phyloP scores from a whole-genome alignment of 345 rosid species.

The Pistacia atlantica region DNA sequence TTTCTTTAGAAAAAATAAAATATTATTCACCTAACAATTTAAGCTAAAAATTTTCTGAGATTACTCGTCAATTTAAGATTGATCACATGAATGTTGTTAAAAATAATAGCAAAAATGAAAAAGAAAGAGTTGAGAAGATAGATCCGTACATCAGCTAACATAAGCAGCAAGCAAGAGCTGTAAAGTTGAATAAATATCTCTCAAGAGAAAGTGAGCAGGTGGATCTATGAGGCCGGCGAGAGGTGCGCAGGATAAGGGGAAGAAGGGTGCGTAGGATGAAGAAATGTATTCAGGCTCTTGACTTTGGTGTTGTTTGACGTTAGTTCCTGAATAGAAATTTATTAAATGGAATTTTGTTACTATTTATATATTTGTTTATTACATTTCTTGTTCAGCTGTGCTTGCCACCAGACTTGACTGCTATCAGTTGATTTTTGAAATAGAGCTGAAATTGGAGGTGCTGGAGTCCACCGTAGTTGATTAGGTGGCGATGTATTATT shows the following conservation, averaged over 20 bases:
- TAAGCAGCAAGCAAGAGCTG: slow-evolving; percentile 6
- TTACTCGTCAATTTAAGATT: neutral
- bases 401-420: slow-evolving; percentile 37
- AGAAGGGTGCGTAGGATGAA: slow-evolving; percentile 22
- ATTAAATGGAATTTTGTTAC: neutral
- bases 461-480: neutral
- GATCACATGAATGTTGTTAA: neutral
- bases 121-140: neutral
- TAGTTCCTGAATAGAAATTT: neutral
- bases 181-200: neutral
- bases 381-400: slow-evolving; percentile 2
- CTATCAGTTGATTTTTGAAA: neutral
- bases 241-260: slow-evolving; percentile 38
- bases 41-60: neutral
- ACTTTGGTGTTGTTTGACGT: neutral
- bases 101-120: slow-evolving; percentile 4
- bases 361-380: neutral
- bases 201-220: neutral
- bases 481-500: slow-evolving; percentile 17
- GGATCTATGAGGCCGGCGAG: slow-evolving; percentile 26
- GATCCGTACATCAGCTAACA: slow-evolving; percentile 5
- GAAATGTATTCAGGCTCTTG: neutral
- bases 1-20: neutral
- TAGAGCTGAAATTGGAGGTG: neutral
- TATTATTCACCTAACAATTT: neutral